Evolutionary conservation across 208 protist species (phyloP).

Genomic region (Spongospora subterranea): DNA sequence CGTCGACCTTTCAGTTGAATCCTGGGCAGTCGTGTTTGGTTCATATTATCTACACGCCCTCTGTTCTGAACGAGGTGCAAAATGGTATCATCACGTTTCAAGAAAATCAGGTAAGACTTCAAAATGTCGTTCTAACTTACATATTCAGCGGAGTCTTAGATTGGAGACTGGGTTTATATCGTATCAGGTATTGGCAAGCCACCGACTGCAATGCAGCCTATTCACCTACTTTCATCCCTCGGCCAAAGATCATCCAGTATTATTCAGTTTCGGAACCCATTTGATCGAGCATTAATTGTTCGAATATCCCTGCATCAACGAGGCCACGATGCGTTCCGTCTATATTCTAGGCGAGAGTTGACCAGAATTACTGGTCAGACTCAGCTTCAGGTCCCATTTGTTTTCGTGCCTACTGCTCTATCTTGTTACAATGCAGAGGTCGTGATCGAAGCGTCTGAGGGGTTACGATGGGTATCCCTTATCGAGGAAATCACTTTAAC

Average conservation of each 20-base stretch:
- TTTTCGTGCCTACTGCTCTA: neutral
- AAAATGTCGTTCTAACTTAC: neutral
- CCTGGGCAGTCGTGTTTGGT: neutral
- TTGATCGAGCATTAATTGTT: neutral
- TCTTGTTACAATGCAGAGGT: neutral
- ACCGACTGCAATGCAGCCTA: neutral
- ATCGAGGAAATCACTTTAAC: neutral
- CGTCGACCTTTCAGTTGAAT: neutral
- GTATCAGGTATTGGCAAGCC: neutral
- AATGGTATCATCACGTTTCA: neutral
- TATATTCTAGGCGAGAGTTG: neutral
- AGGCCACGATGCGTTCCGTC: neutral
- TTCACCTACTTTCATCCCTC: neutral
- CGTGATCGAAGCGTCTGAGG: neutral
- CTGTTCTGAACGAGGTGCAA: conserved; percentile 17
- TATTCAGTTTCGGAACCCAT: conserved; percentile 39
- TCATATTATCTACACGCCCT: conserved; percentile 28
- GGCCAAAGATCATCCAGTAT: conserved; percentile 2
- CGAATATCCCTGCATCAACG: neutral
- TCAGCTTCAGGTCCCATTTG: neutral
- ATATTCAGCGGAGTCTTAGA: neutral
- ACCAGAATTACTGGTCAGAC: neutral
- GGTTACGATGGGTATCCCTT: neutral
- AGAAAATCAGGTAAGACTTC: neutral
- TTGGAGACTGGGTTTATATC: conserved; percentile 16